Conservation (phyloP, 345 rosid species). For the Pistacia atlantica region DNA sequence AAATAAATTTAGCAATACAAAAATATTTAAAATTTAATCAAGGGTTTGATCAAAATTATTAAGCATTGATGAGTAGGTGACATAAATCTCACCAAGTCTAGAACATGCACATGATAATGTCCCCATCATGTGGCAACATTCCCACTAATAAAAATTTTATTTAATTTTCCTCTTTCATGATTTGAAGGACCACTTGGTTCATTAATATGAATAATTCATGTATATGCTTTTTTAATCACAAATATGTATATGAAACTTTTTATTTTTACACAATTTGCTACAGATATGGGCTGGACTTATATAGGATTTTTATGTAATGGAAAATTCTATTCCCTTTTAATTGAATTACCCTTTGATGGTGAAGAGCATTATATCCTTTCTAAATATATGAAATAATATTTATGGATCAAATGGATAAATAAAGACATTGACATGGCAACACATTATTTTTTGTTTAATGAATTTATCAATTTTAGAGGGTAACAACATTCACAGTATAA, state of each 20-base stretch:
- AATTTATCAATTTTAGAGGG: not conserved
- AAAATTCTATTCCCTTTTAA: not conserved
- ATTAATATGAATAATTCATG: not conserved
- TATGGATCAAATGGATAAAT: not conserved
- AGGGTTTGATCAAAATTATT: too few species aligned
- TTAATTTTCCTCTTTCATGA: not conserved
- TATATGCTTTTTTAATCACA: not conserved
- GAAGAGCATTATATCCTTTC: not conserved
- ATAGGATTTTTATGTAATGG: not conserved
- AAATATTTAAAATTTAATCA: too few species aligned
- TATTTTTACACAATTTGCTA: not conserved
- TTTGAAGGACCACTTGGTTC: not conserved
- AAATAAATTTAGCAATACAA: too few species aligned
- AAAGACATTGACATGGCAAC: not conserved
- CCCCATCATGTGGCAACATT: conserved; percentile 5
- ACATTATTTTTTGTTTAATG: not conserved
- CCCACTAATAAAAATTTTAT: not conserved
- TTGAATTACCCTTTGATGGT: not conserved
- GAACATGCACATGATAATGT: not conserved
- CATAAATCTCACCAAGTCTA: not conserved
- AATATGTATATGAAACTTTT: not conserved
- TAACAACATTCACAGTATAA: not conserved
- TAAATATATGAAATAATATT: not conserved
- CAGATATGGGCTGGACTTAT: too few species aligned
- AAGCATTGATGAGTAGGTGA: too few species aligned